phyloP scores from a whole-genome alignment of 208 protist genomes.

The Lotmaria passim region DNA sequence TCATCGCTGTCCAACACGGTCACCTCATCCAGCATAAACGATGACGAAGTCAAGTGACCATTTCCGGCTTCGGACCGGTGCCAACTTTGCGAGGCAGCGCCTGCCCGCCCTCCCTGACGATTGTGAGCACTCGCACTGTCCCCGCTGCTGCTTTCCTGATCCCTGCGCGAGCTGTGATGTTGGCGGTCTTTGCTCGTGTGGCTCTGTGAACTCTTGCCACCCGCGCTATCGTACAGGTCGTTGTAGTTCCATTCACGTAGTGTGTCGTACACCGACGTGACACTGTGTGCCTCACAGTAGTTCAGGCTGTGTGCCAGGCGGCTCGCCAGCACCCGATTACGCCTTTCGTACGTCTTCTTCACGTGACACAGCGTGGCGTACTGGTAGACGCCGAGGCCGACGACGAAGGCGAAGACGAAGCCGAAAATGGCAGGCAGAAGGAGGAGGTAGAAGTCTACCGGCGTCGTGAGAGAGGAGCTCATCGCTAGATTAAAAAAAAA shows the following conservation, averaged over 20 bases:
- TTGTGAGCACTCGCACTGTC: neutral
- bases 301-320: constrained; percentile 6
- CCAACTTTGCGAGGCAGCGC: neutral
- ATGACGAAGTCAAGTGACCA: neutral
- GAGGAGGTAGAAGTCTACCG: constrained; percentile 1
- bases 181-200: neutral
- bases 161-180: neutral
- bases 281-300: neutral
- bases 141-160: constrained; percentile 1
- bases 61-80: too few species aligned
- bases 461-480: neutral
- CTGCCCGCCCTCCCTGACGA: neutral
- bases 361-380: constrained; percentile 2
- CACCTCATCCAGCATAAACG: constrained; percentile 9
- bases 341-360: constrained; percentile 9
- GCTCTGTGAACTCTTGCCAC: neutral
- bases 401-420: constrained; percentile 15
- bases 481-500: neutral
- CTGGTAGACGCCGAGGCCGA: constrained; percentile 5
- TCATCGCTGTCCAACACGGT: constrained; percentile 13
- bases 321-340: constrained; percentile 1
- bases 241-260: neutral
- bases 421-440: constrained; percentile 4
- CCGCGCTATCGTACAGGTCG: neutral
- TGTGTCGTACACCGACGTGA: neutral